Conservation (phyloP, 139 green algal species). For the Raphidocelis subcapitata region DNA sequence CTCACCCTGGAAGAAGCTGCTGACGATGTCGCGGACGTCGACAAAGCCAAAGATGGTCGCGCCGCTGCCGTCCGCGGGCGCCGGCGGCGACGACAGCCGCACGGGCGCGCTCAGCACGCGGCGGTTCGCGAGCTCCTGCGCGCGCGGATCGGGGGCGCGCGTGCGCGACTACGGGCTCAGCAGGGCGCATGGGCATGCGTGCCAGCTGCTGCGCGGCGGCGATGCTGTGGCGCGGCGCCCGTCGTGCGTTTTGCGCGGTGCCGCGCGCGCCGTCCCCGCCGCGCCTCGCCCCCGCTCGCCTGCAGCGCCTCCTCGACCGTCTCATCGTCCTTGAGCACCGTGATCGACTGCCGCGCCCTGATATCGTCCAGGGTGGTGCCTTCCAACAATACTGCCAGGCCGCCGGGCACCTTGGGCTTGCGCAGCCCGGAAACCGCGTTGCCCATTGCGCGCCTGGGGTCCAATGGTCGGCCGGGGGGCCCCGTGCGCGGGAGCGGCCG, state of each 20-base stretch:
- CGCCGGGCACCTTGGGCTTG: too few species aligned
- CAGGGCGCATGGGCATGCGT: too few species aligned
- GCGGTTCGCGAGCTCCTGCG: too few species aligned
- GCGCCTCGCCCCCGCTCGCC: neutral
- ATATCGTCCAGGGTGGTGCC: conserved; percentile 26
- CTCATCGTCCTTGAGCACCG: conserved; percentile 29
- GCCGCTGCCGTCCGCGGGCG: neutral
- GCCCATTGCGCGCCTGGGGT: too few species aligned
- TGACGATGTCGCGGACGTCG: conserved; percentile 69
- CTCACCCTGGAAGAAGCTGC: conserved; percentile 62
- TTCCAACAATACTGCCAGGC: conserved; percentile 16
- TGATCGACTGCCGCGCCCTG: neutral
- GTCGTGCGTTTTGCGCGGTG: neutral
- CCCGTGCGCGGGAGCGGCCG: too few species aligned
- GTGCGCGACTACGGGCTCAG: too few species aligned
- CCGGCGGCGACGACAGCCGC: conserved; percentile 15
- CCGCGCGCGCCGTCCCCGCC: neutral
- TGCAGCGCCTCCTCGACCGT: conserved; percentile 47
- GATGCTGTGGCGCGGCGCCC: neutral
- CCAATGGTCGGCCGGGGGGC: too few species aligned
- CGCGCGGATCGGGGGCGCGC: too few species aligned
- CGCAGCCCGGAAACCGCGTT: too few species aligned
- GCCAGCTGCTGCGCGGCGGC: conserved; percentile 56
- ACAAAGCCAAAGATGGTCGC: conserved; percentile 55
- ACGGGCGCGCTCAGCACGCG: too few species aligned